Percentiles rank a stretch among this genome's conserved stretches.
These are phyloP conservation scores for Phytophthora megakarya DNA, from an alignment of 352 stramenopile species.

Conservation along the genomic window DNA sequence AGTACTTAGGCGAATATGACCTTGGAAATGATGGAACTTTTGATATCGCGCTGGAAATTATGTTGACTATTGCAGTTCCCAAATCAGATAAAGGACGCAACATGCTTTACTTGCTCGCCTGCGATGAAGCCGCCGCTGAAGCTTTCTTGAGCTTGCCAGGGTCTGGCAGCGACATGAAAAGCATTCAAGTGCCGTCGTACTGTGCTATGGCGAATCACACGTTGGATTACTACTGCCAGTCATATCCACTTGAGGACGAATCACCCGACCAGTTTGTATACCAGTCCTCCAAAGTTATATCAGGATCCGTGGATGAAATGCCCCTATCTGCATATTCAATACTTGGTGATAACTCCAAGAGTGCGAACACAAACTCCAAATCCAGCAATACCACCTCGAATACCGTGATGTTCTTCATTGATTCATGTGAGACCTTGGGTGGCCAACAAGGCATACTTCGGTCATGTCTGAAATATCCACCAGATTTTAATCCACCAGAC, in stretches of 20 bases:
- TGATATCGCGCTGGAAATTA: conserved; percentile 47
- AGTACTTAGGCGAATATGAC: conserved; percentile 45
- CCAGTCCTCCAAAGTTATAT: conserved; percentile 37
- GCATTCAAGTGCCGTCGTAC: conserved; percentile 32
- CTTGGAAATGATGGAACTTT: conserved; percentile 46
- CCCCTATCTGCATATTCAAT: conserved; percentile 1
- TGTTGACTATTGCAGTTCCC: conserved; percentile 35
- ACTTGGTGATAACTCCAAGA: neutral
- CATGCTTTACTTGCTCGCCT: conserved; percentile 60
- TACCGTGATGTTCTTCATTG: conserved; percentile 51
- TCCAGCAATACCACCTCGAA: conserved; percentile 1
- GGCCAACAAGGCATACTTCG: conserved; percentile 48
- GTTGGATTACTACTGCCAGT: conserved; percentile 52
- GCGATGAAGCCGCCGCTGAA: conserved; percentile 28
- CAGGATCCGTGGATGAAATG: conserved; percentile 18
- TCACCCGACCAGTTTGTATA: conserved; percentile 45
- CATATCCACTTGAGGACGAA: conserved; percentile 48
- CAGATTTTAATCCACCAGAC: neutral
- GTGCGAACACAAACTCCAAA: neutral
- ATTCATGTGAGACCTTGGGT: conserved; percentile 61
- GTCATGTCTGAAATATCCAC: conserved; percentile 43
- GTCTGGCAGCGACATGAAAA: neutral
- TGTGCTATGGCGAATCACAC: conserved; percentile 62
- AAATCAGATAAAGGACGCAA: conserved; percentile 37
- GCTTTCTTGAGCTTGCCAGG: conserved; percentile 23